phyloP scores from a whole-genome alignment of 805 yeast species.

The Yarrowia alimentaria region DNA sequence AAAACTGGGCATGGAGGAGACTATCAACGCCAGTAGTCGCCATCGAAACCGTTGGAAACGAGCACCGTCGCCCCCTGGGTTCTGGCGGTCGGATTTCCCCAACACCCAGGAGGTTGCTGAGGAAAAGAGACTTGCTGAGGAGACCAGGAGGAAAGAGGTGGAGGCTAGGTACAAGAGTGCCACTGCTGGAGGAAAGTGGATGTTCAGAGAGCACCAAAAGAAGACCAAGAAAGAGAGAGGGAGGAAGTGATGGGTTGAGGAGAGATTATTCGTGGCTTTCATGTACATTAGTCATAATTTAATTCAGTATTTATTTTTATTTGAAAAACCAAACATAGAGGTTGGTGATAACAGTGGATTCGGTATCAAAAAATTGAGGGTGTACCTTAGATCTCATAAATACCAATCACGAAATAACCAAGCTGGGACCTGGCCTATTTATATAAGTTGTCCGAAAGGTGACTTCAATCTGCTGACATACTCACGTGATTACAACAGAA shows the following conservation, averaged over 20 bases:
- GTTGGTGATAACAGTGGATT: too few relatives aligned
- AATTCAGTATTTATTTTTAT: too few relatives aligned
- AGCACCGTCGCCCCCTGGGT: conserved; percentile 57
- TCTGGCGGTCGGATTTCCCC: conserved; percentile 59
- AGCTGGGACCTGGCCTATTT: too few relatives aligned
- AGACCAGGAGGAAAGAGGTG: conserved; percentile 44
- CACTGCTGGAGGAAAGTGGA: conserved; percentile 44
- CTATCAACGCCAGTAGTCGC: conserved; percentile 32
- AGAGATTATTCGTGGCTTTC: not conserved
- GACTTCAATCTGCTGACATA: too few relatives aligned
- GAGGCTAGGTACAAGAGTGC: conserved; percentile 48
- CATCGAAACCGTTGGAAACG: conserved; percentile 40
- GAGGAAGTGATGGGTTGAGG: too few relatives aligned
- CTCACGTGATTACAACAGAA: too few relatives aligned
- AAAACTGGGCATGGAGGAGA: conserved; percentile 2
- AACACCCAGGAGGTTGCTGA: conserved; percentile 50
- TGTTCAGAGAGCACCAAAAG: conserved; percentile 39
- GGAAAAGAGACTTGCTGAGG: conserved; percentile 41
- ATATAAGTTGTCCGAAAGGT: too few relatives aligned
- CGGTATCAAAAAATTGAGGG: too few relatives aligned
- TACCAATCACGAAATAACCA: too few relatives aligned
- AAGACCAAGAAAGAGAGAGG: not conserved
- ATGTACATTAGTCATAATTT: too few relatives aligned
- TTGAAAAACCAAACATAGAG: too few relatives aligned
- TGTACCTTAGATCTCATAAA: too few relatives aligned